Conservation (phyloP, 2,329 filamentous ascomycete species). For the Tympanopsis confertula region DNA sequence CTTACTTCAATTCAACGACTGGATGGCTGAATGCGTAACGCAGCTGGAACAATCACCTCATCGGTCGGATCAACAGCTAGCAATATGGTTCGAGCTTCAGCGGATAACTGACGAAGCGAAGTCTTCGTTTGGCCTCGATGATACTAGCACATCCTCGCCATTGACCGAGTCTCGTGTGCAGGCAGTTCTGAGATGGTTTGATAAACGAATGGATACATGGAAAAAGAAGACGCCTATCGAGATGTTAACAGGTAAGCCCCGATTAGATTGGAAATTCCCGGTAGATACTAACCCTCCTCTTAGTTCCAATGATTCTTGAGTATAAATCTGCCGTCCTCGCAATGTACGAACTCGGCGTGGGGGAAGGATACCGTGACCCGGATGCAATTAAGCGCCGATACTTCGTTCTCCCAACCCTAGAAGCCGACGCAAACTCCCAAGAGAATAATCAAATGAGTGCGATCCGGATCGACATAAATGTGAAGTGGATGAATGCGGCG, state of each 20-base stretch:
- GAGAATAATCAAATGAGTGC: slow-evolving; percentile 12
- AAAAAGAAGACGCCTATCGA: slow-evolving; percentile 25
- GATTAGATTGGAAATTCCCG: not conserved
- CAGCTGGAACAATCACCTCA: slow-evolving; percentile 25
- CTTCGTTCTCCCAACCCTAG: not conserved
- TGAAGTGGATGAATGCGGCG: slow-evolving; percentile 22
- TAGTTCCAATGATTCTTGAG: slow-evolving; percentile 16
- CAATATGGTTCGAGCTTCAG: slow-evolving; percentile 27
- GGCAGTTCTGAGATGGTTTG: slow-evolving; percentile 39
- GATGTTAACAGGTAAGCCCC: slow-evolving; percentile 12
- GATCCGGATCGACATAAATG: slow-evolving; percentile 18
- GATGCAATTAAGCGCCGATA: slow-evolving; percentile 17
- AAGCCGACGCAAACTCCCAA: slow-evolving; percentile 1
- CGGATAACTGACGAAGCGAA: slow-evolving; percentile 43
- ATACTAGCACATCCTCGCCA: slow-evolving; percentile 24
- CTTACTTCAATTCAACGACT: slow-evolving; percentile 26
- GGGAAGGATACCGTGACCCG: slow-evolving; percentile 20
- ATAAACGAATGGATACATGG: slow-evolving; percentile 37
- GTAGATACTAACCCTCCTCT: not conserved
- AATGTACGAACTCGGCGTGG: slow-evolving; percentile 18
- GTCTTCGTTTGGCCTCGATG: slow-evolving; percentile 39
- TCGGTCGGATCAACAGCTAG: slow-evolving; percentile 24
- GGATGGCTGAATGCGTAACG: slow-evolving; percentile 30
- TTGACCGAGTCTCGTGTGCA: slow-evolving; percentile 42
- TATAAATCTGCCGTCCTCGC: slow-evolving; percentile 16